Evolutionary conservation across 169 alveolate genomes (phyloP).

Genomic region (Plasmodium blacklocki): DNA sequence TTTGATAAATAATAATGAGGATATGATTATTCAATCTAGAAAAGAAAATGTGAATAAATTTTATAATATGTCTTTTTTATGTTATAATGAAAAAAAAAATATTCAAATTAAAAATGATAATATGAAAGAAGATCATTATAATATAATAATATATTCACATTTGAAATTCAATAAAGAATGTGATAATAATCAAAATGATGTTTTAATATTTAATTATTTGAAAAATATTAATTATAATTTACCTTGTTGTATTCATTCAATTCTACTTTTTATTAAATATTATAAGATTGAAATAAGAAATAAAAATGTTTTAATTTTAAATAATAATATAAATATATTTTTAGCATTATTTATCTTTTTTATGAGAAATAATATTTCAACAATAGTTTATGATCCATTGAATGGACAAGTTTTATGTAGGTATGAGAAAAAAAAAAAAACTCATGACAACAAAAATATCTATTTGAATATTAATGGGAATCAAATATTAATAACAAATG

Average conservation of each 20-base stretch:
- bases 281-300: conserved; percentile 29
- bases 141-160: too few species aligned
- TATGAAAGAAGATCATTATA: background rate
- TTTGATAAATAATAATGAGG: background rate
- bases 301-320: conserved; percentile 37
- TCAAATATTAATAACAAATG: conserved; percentile 13
- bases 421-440: conserved; percentile 12
- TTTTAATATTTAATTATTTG: conserved; percentile 13
- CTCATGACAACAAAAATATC: background rate
- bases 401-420: conserved; percentile 48
- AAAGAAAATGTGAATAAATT: background rate
- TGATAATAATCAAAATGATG: background rate
- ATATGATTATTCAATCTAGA: background rate
- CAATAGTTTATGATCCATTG: conserved; percentile 54
- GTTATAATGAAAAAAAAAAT: background rate
- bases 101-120: background rate
- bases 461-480: conserved; percentile 14
- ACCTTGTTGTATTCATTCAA: conserved; percentile 54
- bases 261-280: conserved; percentile 34
- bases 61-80: background rate
- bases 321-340: conserved; percentile 48
- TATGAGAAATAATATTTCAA: conserved; percentile 26
- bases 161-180: background rate
- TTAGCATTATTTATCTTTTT: conserved; percentile 36
- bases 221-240: conserved; percentile 20